A percentile compares a stretch with the other conserved stretches of the same genome.
Conservation (phyloP, 1,284 basidiomycete genomes). For the Puccinia coronata region DNA sequence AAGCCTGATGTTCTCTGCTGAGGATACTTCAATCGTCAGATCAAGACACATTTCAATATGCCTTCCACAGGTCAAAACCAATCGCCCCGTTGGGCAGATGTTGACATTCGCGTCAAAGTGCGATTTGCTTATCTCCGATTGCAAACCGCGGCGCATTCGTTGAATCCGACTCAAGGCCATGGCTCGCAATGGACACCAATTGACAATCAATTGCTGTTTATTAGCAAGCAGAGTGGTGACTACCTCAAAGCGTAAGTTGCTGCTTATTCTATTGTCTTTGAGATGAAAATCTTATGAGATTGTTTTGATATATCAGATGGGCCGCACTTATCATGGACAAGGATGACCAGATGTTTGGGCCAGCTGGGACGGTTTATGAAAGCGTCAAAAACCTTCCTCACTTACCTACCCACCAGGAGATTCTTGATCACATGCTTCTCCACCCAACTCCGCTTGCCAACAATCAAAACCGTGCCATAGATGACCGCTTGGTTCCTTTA, state of each 20-base stretch:
- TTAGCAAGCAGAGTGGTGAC: neutral
- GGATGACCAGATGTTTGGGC: neutral
- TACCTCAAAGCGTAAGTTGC: neutral
- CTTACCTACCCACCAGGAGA: neutral
- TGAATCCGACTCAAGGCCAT: neutral
- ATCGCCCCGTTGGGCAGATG: neutral
- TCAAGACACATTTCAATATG: neutral
- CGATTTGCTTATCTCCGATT: slow-evolving; percentile 1
- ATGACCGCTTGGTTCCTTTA: no score
- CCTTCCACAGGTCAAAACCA: neutral
- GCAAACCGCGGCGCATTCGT: neutral
- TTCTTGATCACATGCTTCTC: neutral
- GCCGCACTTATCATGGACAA: neutral
- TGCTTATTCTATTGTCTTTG: neutral
- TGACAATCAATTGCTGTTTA: neutral
- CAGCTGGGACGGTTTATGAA: neutral
- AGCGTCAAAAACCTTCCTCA: neutral
- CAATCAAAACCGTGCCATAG: no score
- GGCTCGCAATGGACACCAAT: neutral
- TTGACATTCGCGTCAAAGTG: neutral
- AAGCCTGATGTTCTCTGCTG: neutral
- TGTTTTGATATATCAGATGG: neutral
- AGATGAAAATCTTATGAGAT: neutral
- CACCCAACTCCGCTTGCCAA: neutral
- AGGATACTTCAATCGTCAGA: neutral